Conservation (phyloP, 2,329 filamentous ascomycete genomes). For the Aspergillus ibericus region DNA sequence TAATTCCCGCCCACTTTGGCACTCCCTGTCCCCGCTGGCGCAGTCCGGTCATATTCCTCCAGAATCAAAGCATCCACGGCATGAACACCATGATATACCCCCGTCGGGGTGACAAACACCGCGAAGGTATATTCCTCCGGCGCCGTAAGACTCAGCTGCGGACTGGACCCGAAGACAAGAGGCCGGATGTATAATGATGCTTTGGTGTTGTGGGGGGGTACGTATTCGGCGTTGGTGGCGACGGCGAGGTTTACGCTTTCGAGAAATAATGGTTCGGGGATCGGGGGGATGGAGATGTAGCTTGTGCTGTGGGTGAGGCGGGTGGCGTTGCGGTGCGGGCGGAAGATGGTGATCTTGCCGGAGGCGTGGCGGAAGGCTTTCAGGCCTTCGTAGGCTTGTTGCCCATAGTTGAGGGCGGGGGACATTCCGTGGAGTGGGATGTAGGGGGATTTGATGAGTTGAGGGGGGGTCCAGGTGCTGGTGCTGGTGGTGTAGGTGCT, state of each 20-base stretch:
- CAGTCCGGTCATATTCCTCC: conserved; percentile 89
- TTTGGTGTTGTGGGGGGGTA: conserved; percentile 84
- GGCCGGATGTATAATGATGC: conserved; percentile 92
- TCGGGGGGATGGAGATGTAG: conserved; percentile 77
- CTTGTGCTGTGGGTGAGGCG: conserved; percentile 83
- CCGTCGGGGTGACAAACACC: conserved; percentile 87
- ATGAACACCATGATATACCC: conserved; percentile 87
- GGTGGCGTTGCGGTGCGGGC: conserved; percentile 77
- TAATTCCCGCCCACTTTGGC: conserved; percentile 98
- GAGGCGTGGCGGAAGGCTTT: conserved; percentile 82
- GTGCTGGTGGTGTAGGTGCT: conserved; percentile 75
- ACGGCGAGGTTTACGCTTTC: conserved; percentile 78
- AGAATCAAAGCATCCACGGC: conserved; percentile 86
- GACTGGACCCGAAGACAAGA: conserved; percentile 80
- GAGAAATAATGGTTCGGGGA: conserved; percentile 75
- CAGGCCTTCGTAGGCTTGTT: conserved; percentile 97
- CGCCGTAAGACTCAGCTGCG: conserved; percentile 81
- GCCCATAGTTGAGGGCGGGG: conserved; percentile 92
- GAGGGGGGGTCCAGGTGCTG: conserved; percentile 71
- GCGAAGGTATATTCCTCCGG: conserved; percentile 91
- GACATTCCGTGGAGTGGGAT: conserved; percentile 93
- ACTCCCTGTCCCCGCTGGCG: conserved; percentile 84
- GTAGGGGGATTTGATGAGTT: conserved; percentile 79
- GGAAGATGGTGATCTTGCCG: conserved; percentile 76
- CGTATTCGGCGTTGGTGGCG: conserved; percentile 82